These are phyloP conservation scores for Cotoneaster glaucophyllus DNA, from an alignment of 306 rosid genomes.

Conservation along the genomic window DNA sequence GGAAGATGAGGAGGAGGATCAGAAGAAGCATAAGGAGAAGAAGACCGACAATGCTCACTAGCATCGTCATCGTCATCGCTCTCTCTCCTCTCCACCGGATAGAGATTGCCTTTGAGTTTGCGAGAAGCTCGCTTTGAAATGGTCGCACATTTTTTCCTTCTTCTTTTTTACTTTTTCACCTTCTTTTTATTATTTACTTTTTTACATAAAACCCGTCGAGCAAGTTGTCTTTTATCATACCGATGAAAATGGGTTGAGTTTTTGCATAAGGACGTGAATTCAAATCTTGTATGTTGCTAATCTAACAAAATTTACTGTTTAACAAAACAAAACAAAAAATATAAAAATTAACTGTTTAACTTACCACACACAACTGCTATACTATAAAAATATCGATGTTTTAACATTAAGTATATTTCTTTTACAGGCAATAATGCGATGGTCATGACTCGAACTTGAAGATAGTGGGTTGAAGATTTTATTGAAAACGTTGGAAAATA, in stretches of 20 bases:
- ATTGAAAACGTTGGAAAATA: too few relatives aligned
- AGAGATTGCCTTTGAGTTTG: conserved; percentile 53
- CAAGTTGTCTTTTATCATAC: too few relatives aligned
- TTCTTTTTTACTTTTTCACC: neutral
- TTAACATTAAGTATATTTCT: too few relatives aligned
- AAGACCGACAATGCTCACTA: conserved; percentile 53
- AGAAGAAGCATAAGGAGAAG: conserved; percentile 87
- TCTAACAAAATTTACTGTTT: too few relatives aligned
- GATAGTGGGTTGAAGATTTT: too few relatives aligned
- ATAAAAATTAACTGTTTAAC: too few relatives aligned
- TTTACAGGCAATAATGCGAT: too few relatives aligned
- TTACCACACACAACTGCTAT: too few relatives aligned
- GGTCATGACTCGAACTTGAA: too few relatives aligned
- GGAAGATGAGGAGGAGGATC: conserved; percentile 53
- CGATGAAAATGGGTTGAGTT: too few relatives aligned
- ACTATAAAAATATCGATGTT: too few relatives aligned
- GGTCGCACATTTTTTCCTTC: conserved; percentile 36
- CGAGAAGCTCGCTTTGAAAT: conserved; percentile 86
- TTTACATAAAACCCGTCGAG: neutral
- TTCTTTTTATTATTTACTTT: neutral
- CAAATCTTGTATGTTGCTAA: accelerated
- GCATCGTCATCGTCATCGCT: conserved; percentile 54
- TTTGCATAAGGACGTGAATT: accelerated
- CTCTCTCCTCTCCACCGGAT: conserved; percentile 40
- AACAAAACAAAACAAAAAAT: too few relatives aligned